Base-by-base conservation (phyloP, 345 rosid genomes). In the Brassica rapa region DNA sequence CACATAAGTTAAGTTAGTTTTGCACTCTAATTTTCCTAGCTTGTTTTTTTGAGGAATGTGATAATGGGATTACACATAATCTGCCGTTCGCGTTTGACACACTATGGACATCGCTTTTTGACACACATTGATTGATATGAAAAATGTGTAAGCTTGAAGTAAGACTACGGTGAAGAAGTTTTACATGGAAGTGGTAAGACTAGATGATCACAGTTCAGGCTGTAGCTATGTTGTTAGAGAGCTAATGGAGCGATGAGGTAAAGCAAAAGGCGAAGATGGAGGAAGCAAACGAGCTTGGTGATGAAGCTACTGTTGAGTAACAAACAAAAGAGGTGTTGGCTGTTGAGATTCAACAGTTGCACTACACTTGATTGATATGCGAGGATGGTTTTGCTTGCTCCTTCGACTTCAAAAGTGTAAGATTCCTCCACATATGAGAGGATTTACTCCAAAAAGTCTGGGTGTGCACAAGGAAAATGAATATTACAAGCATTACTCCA, bases 161-260 rank as follows among this genome's bases (percentile, higher is more conserved):
- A 15, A 53, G 59, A 53, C 24, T 53, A 53, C 59, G 3, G 23
- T 15, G 59, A 53, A 6, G 72, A 71, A 14, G 73, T 69, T 24
- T 24, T 63, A 71, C 8, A 30, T 19, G 33, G 73, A 57, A 55
- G 83, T 25, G 64, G 64, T 25, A 60, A 25, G 65, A 27, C 16
- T 61, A 35, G 61, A 74, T 8, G 75, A 80, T 64, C 62, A 73
- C 37, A 68, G 37, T 46, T 62, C 66, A 30, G 65, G 71, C 23
- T 46, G 81, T 11, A 5, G 77, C 59, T 71, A 66, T 68, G 41
- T 30, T 11, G 15, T 65, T 8, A 6, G 8, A 23, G 72, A 71
- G 59, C 32, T 11, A 59, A 27, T 78, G 7, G 64, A 76, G 72
- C 21, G 12, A 33, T 39, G 74, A 67, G 60, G 19, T 62, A 61